phyloP scores from a whole-genome alignment of 1,284 basidiomycete species.

The Leccinum holopus region DNA sequence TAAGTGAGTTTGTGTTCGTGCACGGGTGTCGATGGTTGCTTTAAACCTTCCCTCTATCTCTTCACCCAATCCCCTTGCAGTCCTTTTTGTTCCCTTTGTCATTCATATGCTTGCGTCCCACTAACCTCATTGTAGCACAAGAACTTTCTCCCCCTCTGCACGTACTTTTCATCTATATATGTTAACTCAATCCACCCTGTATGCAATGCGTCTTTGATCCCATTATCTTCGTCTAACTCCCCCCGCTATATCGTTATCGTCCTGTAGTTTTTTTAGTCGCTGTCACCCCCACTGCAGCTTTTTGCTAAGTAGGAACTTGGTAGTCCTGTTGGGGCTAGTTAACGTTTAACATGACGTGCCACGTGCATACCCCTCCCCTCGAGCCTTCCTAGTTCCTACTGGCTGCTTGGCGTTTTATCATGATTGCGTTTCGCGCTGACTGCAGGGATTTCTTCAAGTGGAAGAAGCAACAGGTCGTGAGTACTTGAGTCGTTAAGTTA shows the following conservation, averaged over 20 bases:
- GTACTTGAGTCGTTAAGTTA: background rate
- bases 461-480: background rate
- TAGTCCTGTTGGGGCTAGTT: background rate
- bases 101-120: background rate
- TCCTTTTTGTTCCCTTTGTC: background rate
- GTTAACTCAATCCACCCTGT: slow-evolving; percentile 11
- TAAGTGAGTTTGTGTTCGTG: background rate
- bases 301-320: background rate
- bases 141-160: slow-evolving; percentile 4
- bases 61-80: background rate
- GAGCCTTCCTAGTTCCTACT: background rate
- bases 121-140: slow-evolving; percentile 18
- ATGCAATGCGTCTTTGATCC: slow-evolving; percentile 5
- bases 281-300: background rate
- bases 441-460: background rate
- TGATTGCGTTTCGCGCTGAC: background rate
- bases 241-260: slow-evolving; percentile 4
- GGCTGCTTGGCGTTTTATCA: background rate
- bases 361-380: background rate
- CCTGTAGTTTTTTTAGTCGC: background rate
- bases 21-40: background rate
- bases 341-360: background rate
- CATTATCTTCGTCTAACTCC: background rate
- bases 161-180: slow-evolving; percentile 12
- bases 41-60: background rate